Evolutionary conservation across 2,329 filamentous ascomycete genomes (phyloP).

Genomic region (Paecilomyces niveus): DNA sequence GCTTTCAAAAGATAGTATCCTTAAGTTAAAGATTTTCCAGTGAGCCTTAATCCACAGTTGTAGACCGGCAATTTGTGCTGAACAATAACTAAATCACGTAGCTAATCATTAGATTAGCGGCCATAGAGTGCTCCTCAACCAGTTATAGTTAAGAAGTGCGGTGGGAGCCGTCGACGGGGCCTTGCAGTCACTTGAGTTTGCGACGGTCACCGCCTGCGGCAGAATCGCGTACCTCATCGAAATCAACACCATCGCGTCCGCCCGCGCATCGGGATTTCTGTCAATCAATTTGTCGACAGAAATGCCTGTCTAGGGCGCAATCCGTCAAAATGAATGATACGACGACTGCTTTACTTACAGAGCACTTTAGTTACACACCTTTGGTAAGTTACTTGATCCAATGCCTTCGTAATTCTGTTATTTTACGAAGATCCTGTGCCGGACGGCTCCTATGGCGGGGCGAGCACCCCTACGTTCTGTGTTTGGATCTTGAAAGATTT

Average conservation of each 20-base stretch:
- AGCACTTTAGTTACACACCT: slow-evolving; percentile 92
- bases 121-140: background rate
- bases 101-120: background rate
- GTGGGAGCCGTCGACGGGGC: background rate
- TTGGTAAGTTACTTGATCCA: slow-evolving; percentile 53
- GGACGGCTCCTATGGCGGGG: background rate
- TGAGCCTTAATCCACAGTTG: background rate
- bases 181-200: background rate
- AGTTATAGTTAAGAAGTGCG: background rate
- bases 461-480: background rate
- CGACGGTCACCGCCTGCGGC: background rate
- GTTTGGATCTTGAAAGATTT: background rate
- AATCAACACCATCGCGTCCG: background rate
- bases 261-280: background rate
- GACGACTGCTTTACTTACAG: slow-evolving; percentile 65
- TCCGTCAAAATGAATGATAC: slow-evolving; percentile 35
- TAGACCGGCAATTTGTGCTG: background rate
- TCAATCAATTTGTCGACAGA: background rate
- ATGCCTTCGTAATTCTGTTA: slow-evolving; percentile 4
- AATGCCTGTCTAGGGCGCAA: background rate
- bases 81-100: background rate
- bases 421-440: background rate
- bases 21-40: background rate
- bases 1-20: background rate
- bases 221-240: background rate